These are phyloP conservation scores for Knoxia roxburghii DNA, from an alignment of 257 asterid genomes.

Conservation along the genomic window DNA sequence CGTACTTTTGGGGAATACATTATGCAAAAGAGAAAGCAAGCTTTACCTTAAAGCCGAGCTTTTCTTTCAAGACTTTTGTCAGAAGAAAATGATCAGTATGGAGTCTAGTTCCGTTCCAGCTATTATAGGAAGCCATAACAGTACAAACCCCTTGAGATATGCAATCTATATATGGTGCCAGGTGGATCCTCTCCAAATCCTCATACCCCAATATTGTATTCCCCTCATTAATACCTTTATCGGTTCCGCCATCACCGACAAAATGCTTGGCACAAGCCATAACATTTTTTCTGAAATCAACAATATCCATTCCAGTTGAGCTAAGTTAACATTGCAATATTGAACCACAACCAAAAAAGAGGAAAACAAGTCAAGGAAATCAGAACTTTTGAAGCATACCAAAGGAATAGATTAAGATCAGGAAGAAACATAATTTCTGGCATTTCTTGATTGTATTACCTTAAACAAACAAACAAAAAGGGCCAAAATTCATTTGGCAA, in stretches of 20 bases:
- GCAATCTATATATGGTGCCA: conserved; percentile 74
- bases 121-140: conserved; percentile 80
- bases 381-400: neutral
- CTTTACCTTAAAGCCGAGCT: conserved; percentile 80
- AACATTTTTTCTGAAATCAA: conserved; percentile 59
- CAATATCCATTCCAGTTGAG: conserved; percentile 13
- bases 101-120: conserved; percentile 73
- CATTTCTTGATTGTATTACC: neutral
- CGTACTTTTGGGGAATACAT: neutral
- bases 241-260: conserved; percentile 89
- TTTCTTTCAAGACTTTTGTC: conserved; percentile 68
- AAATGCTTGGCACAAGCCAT: conserved; percentile 91
- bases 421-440: neutral
- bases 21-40: conserved; percentile 1
- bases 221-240: conserved; percentile 71
- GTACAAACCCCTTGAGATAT: conserved; percentile 80
- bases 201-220: conserved; percentile 56
- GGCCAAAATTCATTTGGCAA: neutral
- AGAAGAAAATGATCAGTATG: conserved; percentile 55
- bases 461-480: neutral
- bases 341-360: neutral
- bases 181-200: conserved; percentile 66
- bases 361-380: neutral
- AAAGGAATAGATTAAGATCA: neutral
- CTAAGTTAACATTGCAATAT: conserved; percentile 14